phyloP scores from a whole-genome alignment of 805 yeast genomes.

The Candida ortonii region DNA sequence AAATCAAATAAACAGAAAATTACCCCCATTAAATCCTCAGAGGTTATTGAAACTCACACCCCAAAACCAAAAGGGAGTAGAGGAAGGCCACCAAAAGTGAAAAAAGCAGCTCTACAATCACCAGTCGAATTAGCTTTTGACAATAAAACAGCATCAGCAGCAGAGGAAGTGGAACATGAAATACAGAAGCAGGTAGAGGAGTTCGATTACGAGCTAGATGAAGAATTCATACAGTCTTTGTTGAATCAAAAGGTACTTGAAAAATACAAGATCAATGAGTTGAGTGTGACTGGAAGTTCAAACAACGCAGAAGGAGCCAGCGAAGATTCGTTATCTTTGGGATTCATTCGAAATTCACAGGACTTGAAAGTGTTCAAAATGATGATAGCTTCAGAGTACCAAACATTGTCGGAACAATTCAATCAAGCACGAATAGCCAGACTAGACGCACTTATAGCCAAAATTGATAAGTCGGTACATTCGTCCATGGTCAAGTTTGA shows the following conservation, averaged over 20 bases:
- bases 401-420: conserved; percentile 29
- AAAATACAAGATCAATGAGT: conserved; percentile 10
- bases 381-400: conserved; percentile 32
- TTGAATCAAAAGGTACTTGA: conserved; percentile 10
- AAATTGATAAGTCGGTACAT: conserved; percentile 31
- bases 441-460: conserved; percentile 32
- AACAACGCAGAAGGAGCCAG: conserved; percentile 1
- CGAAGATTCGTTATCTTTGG: conserved; percentile 7
- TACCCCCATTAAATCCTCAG: no score
- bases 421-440: conserved; percentile 29
- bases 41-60: no score
- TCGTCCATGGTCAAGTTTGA: conserved; percentile 21
- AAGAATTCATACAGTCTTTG: conserved; percentile 6
- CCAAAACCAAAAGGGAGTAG: no score
- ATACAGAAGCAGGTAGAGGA: conserved; percentile 4
- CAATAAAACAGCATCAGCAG: no score
- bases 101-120: no score
- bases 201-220: conserved; percentile 8
- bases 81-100: no score
- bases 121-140: no score
- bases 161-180: conserved; percentile 3
- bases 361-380: conserved; percentile 20
- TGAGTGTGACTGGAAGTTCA: conserved; percentile 1
- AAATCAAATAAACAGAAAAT: no score
- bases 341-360: conserved; percentile 14